A percentile compares a stretch with the other conserved stretches of the same genome.
Evolutionary conservation across 169 alveolate species (phyloP).

Genomic region (Eimeria acervulina): DNA sequence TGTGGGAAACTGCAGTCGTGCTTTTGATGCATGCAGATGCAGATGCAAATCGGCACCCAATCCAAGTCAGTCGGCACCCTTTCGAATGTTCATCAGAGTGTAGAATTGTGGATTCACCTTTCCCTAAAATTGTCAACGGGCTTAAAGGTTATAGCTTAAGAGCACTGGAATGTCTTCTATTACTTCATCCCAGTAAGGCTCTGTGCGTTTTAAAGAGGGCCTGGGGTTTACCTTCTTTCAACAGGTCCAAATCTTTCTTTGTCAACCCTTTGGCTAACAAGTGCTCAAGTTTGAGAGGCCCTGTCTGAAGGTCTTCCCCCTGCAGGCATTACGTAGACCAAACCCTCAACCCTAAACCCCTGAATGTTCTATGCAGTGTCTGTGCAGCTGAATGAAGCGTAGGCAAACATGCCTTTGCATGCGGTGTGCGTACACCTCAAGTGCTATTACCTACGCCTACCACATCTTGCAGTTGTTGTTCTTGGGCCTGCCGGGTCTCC

Average conservation of each 20-base stretch:
- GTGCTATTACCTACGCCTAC: not conserved
- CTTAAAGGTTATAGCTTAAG: not conserved
- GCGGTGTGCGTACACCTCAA: not conserved
- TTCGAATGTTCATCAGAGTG: not conserved
- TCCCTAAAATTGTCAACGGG: not conserved
- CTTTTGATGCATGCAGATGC: not conserved
- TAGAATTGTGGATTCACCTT: no score
- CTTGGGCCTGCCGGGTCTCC: slow-evolving; percentile 18
- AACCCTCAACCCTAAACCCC: not conserved
- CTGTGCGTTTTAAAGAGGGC: not conserved
- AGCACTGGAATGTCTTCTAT: not conserved
- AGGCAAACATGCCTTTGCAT: not conserved
- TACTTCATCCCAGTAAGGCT: not conserved
- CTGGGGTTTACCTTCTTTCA: slow-evolving; percentile 92
- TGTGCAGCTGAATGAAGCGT: not conserved
- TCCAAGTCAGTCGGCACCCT: not conserved
- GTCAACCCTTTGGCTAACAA: slow-evolving; percentile 88
- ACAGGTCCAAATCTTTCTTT: slow-evolving; percentile 91
- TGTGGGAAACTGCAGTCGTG: not conserved
- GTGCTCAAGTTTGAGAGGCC: slow-evolving; percentile 88
- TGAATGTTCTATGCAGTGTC: not conserved
- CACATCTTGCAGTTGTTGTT: slow-evolving; percentile 61
- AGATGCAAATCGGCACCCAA: no score
- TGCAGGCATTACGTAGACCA: not conserved
- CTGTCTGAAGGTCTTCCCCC: slow-evolving; percentile 82